Conservation (phyloP, 805 yeast genomes). For the Starmerella powellii region DNA sequence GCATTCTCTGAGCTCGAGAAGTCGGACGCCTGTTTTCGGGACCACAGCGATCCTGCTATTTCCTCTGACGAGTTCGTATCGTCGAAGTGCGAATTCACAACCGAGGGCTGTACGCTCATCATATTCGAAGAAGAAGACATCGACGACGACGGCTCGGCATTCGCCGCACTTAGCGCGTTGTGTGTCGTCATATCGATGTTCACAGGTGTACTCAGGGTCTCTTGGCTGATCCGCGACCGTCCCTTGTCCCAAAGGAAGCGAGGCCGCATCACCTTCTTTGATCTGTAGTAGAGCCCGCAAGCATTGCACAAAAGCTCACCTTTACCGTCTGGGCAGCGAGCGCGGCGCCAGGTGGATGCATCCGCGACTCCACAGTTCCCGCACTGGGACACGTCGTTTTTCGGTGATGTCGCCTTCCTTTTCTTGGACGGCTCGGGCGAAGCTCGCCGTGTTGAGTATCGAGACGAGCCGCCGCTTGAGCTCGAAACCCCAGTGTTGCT, state of each 20-base stretch:
- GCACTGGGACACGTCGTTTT: conserved; percentile 15
- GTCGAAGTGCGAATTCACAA: too few species aligned
- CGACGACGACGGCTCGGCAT: background rate
- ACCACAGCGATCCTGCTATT: background rate
- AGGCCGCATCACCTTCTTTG: conserved; percentile 27
- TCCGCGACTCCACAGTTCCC: conserved; percentile 21
- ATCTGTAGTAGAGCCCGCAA: conserved; percentile 28
- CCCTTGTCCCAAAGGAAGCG: conserved; percentile 24
- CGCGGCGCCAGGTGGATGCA: conserved; percentile 22
- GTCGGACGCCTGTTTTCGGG: background rate
- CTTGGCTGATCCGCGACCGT: conserved; percentile 5
- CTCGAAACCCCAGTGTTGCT: too few species aligned
- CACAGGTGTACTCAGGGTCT: background rate
- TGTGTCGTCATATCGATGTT: background rate
- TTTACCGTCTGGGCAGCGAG: conserved; percentile 9
- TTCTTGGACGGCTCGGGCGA: conserved; percentile 1
- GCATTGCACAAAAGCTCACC: conserved; percentile 24
- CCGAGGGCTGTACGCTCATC: too few species aligned
- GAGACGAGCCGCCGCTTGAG: background rate
- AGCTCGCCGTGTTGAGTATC: conserved; percentile 2
- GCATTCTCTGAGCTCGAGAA: background rate
- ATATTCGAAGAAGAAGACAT: background rate
- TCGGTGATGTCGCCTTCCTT: conserved; percentile 4
- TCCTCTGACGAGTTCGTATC: background rate
- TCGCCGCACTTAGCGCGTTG: background rate